Evolutionary conservation across 352 stramenopile species (phyloP), one percentile per base, ranked within the genome.

Genomic region (Phytophthora litchii): DNA sequence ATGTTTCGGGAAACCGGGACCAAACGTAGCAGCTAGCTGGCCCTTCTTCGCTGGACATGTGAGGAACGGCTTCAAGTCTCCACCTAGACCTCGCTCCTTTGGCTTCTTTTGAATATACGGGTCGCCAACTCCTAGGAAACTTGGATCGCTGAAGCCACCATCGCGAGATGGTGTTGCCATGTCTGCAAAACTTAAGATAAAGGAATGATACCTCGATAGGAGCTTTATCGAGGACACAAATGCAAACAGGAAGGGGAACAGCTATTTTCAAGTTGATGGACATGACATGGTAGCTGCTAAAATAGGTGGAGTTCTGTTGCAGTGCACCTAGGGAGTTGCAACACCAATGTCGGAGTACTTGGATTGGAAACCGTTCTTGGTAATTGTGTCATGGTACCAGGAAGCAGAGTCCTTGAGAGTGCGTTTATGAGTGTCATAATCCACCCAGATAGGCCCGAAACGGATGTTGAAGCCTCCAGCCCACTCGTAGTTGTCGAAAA

Each of bases 401-500:
- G 67, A 48, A 38, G 80, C 75, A 25, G 77, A 88, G 48, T 74
- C 79, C 62, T 89, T 89, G 4, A 67, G 75, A 54, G 78, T 70
- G 44, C 80, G 80, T 51, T 90, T 76, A 42, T 77, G 67, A 23
- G 77, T 90, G 43, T 80, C 61, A 43, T 74, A 84, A 64, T 88
- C 55, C 21, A 90, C 78, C 67, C 71, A 86, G 46, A 78, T 52
- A 21, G 86, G 41, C 0, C 80, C 77, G 36, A 89, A 86, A 32
- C 77, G 80, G 60, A 83, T 84, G 25, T 44, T 57, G 62, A 81
- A 88, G 38, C 76, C 77, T 5, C 69, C 64, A 31, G 91, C 71
- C 93, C 93, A 98, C 58, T 98, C 91, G 66, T 93, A 97, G 52
- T 97, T 98, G 71, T 97, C 89, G 46, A 96, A 80, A 12, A 98